A percentile compares a stretch with the other conserved stretches of the same genome.
phyloP scores from a whole-genome alignment of 805 yeast species.

The Lachancea kluyveri region DNA sequence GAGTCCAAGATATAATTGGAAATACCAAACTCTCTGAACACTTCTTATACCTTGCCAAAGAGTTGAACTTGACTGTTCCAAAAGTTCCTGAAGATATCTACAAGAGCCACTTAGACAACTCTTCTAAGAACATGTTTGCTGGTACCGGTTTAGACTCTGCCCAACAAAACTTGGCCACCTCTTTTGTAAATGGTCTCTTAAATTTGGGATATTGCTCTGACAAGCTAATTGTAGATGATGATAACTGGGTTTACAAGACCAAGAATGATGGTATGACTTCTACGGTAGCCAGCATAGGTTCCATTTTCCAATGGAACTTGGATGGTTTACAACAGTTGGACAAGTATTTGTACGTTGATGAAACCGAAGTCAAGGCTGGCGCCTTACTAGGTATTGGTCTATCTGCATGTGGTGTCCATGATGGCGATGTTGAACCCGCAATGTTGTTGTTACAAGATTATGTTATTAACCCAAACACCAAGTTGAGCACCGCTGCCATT shows the following conservation, averaged over 20 bases:
- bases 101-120: constrained; percentile 80
- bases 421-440: constrained; percentile 86
- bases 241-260: constrained; percentile 86
- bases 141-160: constrained; percentile 69
- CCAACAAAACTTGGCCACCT: constrained; percentile 87
- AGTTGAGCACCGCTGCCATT: constrained; percentile 73
- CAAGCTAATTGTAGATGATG: constrained; percentile 70
- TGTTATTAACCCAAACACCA: constrained; percentile 55
- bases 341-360: constrained; percentile 78
- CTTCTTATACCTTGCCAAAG: constrained; percentile 74
- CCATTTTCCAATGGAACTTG: constrained; percentile 87
- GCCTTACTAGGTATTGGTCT: constrained; percentile 94
- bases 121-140: constrained; percentile 49
- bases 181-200: constrained; percentile 88
- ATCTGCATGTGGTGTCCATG: constrained; percentile 87
- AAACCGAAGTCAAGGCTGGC: constrained; percentile 89
- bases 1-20: constrained; percentile 78
- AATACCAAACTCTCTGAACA: constrained; percentile 75
- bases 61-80: constrained; percentile 82
- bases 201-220: constrained; percentile 90
- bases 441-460: constrained; percentile 80
- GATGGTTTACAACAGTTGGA: constrained; percentile 89
- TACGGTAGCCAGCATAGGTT: constrained; percentile 87
- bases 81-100: constrained; percentile 93
- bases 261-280: constrained; percentile 88